Evolutionary conservation across 495 filamentous ascomycete species (phyloP), one percentile per base, ranked within the genome.

Genomic region (Penicillium chermesinum): DNA sequence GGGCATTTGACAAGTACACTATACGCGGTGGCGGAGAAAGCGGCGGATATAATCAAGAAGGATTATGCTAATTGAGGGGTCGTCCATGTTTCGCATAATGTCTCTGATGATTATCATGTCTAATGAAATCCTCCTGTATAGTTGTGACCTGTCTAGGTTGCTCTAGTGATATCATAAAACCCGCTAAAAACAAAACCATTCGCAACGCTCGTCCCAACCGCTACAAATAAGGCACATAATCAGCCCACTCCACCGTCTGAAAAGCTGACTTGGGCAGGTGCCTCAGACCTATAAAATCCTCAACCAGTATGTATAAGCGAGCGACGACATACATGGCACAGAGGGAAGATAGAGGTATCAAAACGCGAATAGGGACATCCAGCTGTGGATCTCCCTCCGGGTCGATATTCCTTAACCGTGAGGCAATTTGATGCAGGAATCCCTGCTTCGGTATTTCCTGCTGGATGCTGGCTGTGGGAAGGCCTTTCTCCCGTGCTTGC

Each of bases 11-110:
- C 69, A 19, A 60, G 72, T 1, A 78, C 72, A 0, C 60, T 81
- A 3, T 86, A 85, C 55, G 80, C 79, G 0, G 57, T 85, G 49
- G 80, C 79, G 2, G 80, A 85, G 54, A 75, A 71, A 62, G 79
- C 70, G 45, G 58, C 65, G n/a, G 63, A 69, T 44, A 13, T 67
- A 10, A 68, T 72, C 42, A 63, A 62, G 52, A 64, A 58, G 12
- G 25, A 46, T 44, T 60, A 60, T 34, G 25, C 5, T 4, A 30
- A 10, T 10, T 30, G 10, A 10, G 25, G 4, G 25, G 25, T 4
- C n/a, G n/a, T n/a, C n/a, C n/a, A n/a, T n/a, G 10, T 30, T 30
- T 5, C 5, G 4, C 10, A 30, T 30, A 10, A 30, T 30, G 25
- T 10, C 5, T 5, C 10, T 30, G 4, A 30, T 30, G 25, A 30